Evolutionary conservation across 192 early-diverging fungal genomes (phyloP), one percentile per base, ranked within the genome.

Genomic region (Coemansia sp.): DNA sequence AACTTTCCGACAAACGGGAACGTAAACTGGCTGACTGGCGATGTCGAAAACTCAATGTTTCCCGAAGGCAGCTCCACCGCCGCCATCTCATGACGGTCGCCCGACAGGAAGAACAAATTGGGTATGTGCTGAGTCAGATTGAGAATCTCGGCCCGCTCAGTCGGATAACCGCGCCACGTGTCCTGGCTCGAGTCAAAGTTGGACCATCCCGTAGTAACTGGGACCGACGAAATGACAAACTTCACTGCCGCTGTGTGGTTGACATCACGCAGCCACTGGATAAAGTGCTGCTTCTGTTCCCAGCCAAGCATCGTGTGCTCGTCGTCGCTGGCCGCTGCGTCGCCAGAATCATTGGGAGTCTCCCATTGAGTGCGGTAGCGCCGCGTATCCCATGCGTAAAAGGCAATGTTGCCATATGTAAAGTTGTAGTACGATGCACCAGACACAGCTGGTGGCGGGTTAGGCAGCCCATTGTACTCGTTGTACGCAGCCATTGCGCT

Each of bases 51-150:
- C 68, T 84, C 83, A 11, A 80, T 63, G 65, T 78, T 79, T 1
- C 77, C 76, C 10, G 69, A 75, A 6, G 70, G 64, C 57, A 80
- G 68, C 49, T 69, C 69, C 2, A 72, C 69, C 0, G 79, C 78
- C 2, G 78, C 77, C 71, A 80, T 80, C 47, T 80, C 83, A 57
- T 84, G 83, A 11, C 83, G 72, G 68, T 84, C 83, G n/a, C 83
- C 83, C 10, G 75, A 76, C 19, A 84, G 71, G 50, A 71, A 74
- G 27, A 76, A 69, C 49, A 78, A 57, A 21, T 82, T 82, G 25
- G 75, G 78, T 1, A 78, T 62, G 25, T 72, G 21, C 35, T 65
- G 56, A 1, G 76, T 81, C 45, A 77, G 22, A 2, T 51, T 64
- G 9, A 84, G 66, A 22, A 84, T 74, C 53, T 80, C 75, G 2